These are phyloP conservation scores for Jasminum sambac DNA, from an alignment of 257 asterid species.

Conservation along the genomic window DNA sequence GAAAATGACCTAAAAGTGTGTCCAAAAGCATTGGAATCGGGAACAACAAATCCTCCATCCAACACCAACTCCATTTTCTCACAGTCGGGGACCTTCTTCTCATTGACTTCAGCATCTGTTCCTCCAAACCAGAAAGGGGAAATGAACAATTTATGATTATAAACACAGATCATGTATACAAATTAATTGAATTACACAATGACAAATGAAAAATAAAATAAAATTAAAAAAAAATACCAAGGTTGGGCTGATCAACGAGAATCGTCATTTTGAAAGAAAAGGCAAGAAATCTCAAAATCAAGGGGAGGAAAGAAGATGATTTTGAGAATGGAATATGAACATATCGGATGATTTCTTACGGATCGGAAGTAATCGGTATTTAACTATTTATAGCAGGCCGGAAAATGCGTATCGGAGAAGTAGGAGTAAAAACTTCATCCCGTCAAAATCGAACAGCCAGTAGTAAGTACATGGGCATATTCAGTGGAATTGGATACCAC, in stretches of 20 bases:
- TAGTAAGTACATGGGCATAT: not conserved
- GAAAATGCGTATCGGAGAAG: not conserved
- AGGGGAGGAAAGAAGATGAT: not conserved
- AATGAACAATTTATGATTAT: not conserved
- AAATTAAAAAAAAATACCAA: conserved; percentile 6
- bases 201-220: not conserved
- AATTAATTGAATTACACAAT: not conserved
- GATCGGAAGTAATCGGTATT: not conserved
- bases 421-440: not conserved
- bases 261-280: conserved; percentile 16
- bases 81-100: not conserved
- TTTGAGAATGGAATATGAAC: not conserved
- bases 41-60: conserved; percentile 25
- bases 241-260: conserved; percentile 17
- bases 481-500: not conserved
- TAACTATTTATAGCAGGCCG: not conserved
- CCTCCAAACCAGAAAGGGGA: not conserved
- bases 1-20: conserved; percentile 35
- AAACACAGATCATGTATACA: not conserved
- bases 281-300: not conserved
- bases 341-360: not conserved
- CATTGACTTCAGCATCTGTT: not conserved
- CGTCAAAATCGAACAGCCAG: not conserved
- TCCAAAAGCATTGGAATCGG: conserved; percentile 41
- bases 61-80: conserved; percentile 12